Conservation (phyloP, 495 filamentous ascomycete genomes). For the Geopyxis carbonaria region DNA sequence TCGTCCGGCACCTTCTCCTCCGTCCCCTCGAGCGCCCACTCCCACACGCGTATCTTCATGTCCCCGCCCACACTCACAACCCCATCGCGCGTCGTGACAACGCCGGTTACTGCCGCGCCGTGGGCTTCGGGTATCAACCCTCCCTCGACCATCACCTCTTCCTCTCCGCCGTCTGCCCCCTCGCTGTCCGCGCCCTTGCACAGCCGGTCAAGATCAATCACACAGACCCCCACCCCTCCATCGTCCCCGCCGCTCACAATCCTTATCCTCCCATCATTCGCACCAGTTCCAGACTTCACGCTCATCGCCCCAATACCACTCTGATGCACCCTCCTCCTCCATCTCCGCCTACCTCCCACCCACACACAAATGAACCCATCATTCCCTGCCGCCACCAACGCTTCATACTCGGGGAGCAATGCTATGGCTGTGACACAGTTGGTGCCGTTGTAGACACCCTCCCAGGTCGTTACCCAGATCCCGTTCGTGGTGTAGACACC, state of each 20-base stretch:
- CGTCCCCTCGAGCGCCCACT: slow-evolving; percentile 21
- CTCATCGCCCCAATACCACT: slow-evolving; percentile 12
- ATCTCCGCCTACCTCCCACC: not conserved
- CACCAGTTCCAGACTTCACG: not conserved
- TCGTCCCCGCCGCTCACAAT: slow-evolving; percentile 19
- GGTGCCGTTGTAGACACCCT: slow-evolving; percentile 39
- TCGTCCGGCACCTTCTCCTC: slow-evolving; percentile 34
- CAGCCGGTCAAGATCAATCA: not conserved
- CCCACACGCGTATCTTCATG: slow-evolving; percentile 66
- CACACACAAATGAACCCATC: slow-evolving; percentile 27
- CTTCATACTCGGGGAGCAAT: slow-evolving; percentile 20
- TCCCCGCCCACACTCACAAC: slow-evolving; percentile 58
- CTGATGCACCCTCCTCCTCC: slow-evolving; percentile 12
- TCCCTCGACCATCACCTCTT: not conserved
- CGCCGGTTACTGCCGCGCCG: slow-evolving; percentile 57
- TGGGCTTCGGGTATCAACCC: slow-evolving; percentile 52
- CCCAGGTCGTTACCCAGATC: not conserved
- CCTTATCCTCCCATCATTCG: not conserved
- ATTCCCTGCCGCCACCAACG: slow-evolving; percentile 29
- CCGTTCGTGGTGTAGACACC: slow-evolving; percentile 47
- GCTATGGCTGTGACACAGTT: slow-evolving; percentile 34
- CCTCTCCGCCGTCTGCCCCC: not conserved
- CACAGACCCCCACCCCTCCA: slow-evolving; percentile 12
- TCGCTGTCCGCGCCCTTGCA: not conserved
- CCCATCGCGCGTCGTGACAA: slow-evolving; percentile 32